Conservation (phyloP, 192 early-diverging fungal species). For the Backusella luteola region DNA sequence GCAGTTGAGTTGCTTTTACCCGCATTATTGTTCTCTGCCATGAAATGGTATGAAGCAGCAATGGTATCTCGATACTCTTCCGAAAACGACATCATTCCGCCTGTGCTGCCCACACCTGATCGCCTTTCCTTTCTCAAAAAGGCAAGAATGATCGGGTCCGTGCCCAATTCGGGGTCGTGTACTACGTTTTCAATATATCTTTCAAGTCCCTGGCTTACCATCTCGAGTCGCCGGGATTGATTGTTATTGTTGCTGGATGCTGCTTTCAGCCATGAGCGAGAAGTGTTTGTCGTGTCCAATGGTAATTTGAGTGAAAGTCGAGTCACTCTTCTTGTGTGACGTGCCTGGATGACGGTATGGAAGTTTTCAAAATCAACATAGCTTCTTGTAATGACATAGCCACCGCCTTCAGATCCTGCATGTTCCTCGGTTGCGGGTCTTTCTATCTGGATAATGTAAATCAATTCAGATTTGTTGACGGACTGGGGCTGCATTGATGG, state of each 20-base stretch:
- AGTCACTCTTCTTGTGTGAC: constrained; percentile 18
- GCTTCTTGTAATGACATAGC: constrained; percentile 34
- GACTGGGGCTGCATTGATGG: background rate
- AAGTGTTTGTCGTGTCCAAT: constrained; percentile 8
- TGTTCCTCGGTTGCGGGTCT: constrained; percentile 15
- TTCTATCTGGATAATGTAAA: constrained; percentile 38
- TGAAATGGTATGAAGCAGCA: background rate
- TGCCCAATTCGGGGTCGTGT: constrained; percentile 25
- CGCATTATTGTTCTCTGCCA: background rate
- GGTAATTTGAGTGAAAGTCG: constrained; percentile 21
- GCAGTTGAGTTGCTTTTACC: background rate
- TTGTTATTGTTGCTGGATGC: background rate
- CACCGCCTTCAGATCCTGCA: constrained; percentile 33
- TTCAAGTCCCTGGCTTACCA: constrained; percentile 23
- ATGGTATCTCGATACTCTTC: constrained; percentile 16
- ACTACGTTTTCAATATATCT: constrained; percentile 25
- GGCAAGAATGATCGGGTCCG: constrained; percentile 21
- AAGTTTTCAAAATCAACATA: constrained; percentile 36
- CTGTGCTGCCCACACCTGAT: background rate
- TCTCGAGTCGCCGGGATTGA: background rate
- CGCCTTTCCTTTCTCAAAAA: constrained; percentile 34
- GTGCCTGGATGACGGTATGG: constrained; percentile 18
- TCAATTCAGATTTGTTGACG: constrained; percentile 9
- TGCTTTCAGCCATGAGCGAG: constrained; percentile 23
- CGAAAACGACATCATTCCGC: constrained; percentile 2